Conservation (phyloP, 2,329 filamentous ascomycete genomes). For the Penicillium brasilianum region DNA sequence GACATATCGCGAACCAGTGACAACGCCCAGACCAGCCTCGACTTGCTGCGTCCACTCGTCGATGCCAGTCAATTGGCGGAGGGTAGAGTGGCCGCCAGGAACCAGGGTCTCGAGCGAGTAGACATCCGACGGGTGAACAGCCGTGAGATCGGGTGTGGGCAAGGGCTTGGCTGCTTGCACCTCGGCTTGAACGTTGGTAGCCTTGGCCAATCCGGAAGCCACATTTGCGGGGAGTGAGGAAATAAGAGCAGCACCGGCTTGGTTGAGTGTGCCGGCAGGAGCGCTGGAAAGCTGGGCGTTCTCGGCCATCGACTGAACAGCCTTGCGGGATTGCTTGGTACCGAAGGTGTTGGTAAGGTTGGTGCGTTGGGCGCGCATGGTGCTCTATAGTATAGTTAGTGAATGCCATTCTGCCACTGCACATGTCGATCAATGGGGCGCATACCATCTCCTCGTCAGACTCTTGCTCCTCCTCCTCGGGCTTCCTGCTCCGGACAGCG, state of each 20-base stretch:
- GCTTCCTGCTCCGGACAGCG: constrained; percentile 42
- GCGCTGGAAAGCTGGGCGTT: constrained; percentile 53
- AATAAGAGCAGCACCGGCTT: constrained; percentile 51
- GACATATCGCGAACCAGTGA: constrained; percentile 51
- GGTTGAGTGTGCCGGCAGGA: constrained; percentile 40
- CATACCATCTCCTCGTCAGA: constrained; percentile 40
- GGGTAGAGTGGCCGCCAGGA: constrained; percentile 47
- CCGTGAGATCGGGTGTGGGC: constrained; percentile 49
- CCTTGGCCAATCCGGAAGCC: constrained; percentile 39
- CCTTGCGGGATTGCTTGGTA: constrained; percentile 57
- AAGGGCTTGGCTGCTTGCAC: constrained; percentile 54
- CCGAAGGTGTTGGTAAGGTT: constrained; percentile 57
- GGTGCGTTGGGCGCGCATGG: constrained; percentile 45
- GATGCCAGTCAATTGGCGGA: constrained; percentile 49
- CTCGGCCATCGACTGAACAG: constrained; percentile 53
- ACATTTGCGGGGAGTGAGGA: constrained; percentile 47
- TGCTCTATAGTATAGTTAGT: constrained; percentile 36
- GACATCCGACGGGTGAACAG: constrained; percentile 52
- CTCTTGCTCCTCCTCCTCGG: constrained; percentile 34
- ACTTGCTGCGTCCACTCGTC: constrained; percentile 51
- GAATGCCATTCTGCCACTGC: background rate
- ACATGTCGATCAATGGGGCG: background rate
- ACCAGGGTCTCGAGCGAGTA: constrained; percentile 52
- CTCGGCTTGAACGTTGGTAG: constrained; percentile 45
- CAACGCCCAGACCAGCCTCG: constrained; percentile 40